Base-by-base conservation (phyloP, 768 basidiomycete species). In the Collybia sordida region DNA sequence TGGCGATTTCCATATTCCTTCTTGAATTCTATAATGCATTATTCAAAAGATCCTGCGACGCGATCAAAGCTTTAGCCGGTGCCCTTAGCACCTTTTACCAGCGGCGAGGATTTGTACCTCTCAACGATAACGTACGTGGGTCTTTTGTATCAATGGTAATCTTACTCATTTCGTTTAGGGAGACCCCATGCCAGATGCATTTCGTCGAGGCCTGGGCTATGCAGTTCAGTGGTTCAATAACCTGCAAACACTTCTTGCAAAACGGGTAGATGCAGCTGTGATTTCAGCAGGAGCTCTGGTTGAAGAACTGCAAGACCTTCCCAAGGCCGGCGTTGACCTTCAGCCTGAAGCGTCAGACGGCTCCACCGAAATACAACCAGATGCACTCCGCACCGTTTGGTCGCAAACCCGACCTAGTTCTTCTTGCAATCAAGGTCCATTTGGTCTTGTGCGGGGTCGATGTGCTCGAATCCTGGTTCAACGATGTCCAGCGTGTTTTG, bases 21-120 rank as follows among this genome's bases (percentile, higher is more conserved):
- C 47, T 71, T 2, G 50, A 63, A 4, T 69, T 71, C 49, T 71
- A 70, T 46, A 48, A 27, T 1, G 57, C 64, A 4, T 52, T 71
- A 2, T 73, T 72, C 35, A 63, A 72, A 47, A 57, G 60, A 0
- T 71, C 71, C 1, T 72, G 68, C 22, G 64, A 73, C 46, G 68
- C 69, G 3, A 52, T 71, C 27, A 56, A 59, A 34, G 66, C 54
- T 1, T 37, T 66, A 25, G 56, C 67, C 3, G 40, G 42, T 17
- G 63, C 65, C 0, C 51, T 71, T 6, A 60, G 60, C 27, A 58
- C 56, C 3, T 62, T 66, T 45, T 72, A 72, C 42, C 47, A 25
- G 9, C 42, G 54, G 18, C 59, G 65, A 0, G 67, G 69, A 0
- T 71, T 59, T 48, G 23, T 35, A 9, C 38, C 35, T 25, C 44